Conservation (phyloP, 495 filamentous ascomycete species). For the Chlorociboria aeruginascens region DNA sequence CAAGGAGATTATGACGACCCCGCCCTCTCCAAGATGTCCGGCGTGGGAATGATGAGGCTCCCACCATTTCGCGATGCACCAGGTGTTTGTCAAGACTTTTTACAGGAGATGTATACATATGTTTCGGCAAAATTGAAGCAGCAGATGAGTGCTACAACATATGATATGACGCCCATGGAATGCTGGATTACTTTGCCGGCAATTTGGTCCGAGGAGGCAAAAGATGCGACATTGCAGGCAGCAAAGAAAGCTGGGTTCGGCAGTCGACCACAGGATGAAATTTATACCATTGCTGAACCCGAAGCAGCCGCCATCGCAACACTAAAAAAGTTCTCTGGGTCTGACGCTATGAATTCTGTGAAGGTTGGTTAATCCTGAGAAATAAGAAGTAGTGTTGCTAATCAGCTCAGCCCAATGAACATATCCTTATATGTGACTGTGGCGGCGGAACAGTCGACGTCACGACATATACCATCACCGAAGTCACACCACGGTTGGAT, state of each 20-base stretch:
- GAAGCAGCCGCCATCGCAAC: slow-evolving; percentile 20
- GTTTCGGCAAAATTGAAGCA: background rate
- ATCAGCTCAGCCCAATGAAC: slow-evolving; percentile 2
- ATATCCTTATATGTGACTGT: slow-evolving; percentile 18
- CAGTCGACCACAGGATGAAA: slow-evolving; percentile 13
- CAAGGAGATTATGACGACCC: slow-evolving; percentile 12
- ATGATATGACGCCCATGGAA: slow-evolving; percentile 20
- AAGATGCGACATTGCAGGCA: slow-evolving; percentile 18
- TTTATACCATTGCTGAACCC: slow-evolving; percentile 24
- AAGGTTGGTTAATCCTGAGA: background rate
- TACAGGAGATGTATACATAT: background rate
- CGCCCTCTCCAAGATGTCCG: background rate
- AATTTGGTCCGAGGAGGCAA: slow-evolving; percentile 24
- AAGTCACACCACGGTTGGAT: slow-evolving; percentile 1
- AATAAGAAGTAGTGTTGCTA: background rate
- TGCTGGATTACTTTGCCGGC: slow-evolving; percentile 26
- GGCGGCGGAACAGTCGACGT: slow-evolving; percentile 16
- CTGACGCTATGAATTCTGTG: slow-evolving; percentile 3
- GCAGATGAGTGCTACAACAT: background rate
- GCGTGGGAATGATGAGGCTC: slow-evolving; percentile 5
- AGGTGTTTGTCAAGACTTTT: slow-evolving; percentile 11
- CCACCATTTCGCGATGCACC: slow-evolving; percentile 2
- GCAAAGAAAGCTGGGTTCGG: slow-evolving; percentile 23
- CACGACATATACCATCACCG: slow-evolving; percentile 4
- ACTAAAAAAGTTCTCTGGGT: background rate